Evolutionary conservation across 768 basidiomycete species (phyloP), one percentile per base, ranked within the genome.

Genomic region (Kondoa malvinella): DNA sequence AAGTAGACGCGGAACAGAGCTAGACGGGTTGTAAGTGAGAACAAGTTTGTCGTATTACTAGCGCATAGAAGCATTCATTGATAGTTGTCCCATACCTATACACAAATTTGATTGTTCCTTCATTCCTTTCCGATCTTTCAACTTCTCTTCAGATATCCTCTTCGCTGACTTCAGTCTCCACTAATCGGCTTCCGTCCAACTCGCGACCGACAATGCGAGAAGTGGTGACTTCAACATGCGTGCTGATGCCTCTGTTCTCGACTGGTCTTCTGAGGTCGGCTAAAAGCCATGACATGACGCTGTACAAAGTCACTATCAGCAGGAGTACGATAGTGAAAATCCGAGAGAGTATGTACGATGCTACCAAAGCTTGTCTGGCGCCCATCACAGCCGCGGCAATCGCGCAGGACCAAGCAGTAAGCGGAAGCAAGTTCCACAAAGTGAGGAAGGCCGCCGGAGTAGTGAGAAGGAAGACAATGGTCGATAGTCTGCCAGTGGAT

Each of bases 391-490:
- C n/a, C 15, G 61, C 27, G n/a, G 61, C 30, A 3, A 63, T n/a
- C 17, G 3, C 16, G 12, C n/a, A 27, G 12, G 61, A 27, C 61
- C 61, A 63, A 33, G 30, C 29, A 17, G 16, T 17, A 17, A 63
- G n/a, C 12, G 61, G 61, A 3, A 63, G n/a, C 3, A 63, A 21
- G 61, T 63, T 63, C 27, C 30, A 63, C 3, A 63, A n/a, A 3
- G 61, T 63, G 34, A 57, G 3, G 25, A 63, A 67, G 34, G 27
- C 15, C 32, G 64, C 67, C 34, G 58, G 32, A 17, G 58, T 34
- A 40, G 57, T 26, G 57, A 57, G 29, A 60, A 66, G 40, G 34
- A 29, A 27, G 66, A 67, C 60, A 58, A 69, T 17, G 56, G 67
- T n/a, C 58, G 34, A 15, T 58, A 69, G 33, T 32, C 66, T 21